Evolutionary conservation across 73 alveolate genomes (phyloP), one percentile per base, ranked within the genome.

Genomic region (Stentor coeruleus): DNA sequence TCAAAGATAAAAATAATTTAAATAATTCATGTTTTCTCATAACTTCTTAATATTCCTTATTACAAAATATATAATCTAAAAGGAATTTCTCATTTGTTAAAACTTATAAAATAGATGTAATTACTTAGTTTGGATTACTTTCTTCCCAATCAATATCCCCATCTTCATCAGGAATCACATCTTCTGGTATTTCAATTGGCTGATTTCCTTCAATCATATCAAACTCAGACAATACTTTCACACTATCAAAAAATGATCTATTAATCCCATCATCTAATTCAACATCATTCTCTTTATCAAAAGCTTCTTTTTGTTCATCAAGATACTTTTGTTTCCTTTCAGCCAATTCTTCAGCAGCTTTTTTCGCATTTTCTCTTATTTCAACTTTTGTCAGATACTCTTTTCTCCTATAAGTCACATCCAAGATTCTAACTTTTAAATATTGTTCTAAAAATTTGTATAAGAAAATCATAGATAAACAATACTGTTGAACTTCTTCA

Each of bases 121-220:
- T n/a, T n/a, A n/a, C n/a, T n/a, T n/a, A n/a, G n/a, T n/a, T n/a
- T 57, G 73, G 73, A 57, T 57, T 57, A n/a, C 35, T 57, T 66
- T 66, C 79, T 66, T 66, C 79, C 79, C 79, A 66, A 26, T 20
- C 79, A 1, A 66, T 20, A 31, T 66, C 79, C 14, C 39, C 66
- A 75, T 39, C 87, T 81, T 85, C 94, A 57, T 75, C 94, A 82
- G 89, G 94, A 86, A 84, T 85, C 86, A 76, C 85, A 79, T 86
- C 86, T 85, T 76, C 91, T 59, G 88, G 97, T 91, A 84, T 94
- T 84, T 92, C 96, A 85, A 66, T 82, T 76, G 84, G 86, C 96
- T 85, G 89, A 74, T 85, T 76, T 35, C 87, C 81, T 39, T 89
- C 88, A 73, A 31, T 84, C 87, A 74, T 85, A 86, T n/a, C 89